Evolutionary conservation across 2,329 filamentous ascomycete species (phyloP).

Genomic region (Aureobasidium sp.): DNA sequence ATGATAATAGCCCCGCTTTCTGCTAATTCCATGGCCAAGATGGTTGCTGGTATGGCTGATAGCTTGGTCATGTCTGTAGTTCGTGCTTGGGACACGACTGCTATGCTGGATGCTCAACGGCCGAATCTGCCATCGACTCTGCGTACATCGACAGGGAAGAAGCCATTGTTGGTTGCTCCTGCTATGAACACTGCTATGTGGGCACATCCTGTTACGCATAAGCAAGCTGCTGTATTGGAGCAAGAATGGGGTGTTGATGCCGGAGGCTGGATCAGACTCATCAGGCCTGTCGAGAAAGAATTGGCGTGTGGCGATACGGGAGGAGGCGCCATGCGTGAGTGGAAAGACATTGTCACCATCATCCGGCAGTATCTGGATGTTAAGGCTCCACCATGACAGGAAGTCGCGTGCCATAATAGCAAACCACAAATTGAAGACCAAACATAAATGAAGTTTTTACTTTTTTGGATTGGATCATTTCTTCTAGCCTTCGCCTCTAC

Average conservation of each 20-base stretch:
- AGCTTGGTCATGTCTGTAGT: conserved; percentile 65
- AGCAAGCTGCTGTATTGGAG: conserved; percentile 60
- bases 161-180: conserved; percentile 65
- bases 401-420: background rate
- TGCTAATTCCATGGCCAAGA: conserved; percentile 80
- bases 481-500: conserved; percentile 13
- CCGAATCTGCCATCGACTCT: conserved; percentile 16
- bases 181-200: conserved; percentile 93
- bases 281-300: conserved; percentile 64
- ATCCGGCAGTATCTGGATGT: conserved; percentile 42
- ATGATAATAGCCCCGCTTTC: conserved; percentile 72
- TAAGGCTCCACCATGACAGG: background rate
- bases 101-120: conserved; percentile 41
- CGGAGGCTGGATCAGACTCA: conserved; percentile 55
- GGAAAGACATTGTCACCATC: conserved; percentile 61
- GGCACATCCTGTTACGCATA: conserved; percentile 69
- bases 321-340: conserved; percentile 73
- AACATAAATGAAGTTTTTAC: background rate
- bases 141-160: conserved; percentile 34
- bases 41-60: conserved; percentile 69
- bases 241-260: conserved; percentile 60
- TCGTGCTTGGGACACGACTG: conserved; percentile 79
- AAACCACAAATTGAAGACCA: background rate
- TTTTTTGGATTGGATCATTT: conserved; percentile 9
- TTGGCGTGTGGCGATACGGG: conserved; percentile 82